A percentile compares a stretch with the other conserved stretches of the same genome.
Conservation (phyloP, 306 rosid genomes). For the Prunus kanzakura region DNA sequence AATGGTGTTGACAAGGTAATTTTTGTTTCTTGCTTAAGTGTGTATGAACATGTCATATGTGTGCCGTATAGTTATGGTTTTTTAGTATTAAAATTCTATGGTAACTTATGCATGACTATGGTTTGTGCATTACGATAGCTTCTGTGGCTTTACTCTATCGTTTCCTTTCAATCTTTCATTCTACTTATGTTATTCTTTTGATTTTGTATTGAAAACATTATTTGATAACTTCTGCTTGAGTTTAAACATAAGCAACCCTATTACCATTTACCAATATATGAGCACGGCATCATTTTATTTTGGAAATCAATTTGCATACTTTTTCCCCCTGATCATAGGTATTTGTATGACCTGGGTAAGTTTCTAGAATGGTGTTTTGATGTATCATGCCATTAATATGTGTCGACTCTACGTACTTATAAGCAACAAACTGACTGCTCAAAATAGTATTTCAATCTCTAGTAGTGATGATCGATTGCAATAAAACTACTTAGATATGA, state of each 20-base stretch:
- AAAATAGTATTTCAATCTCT: neutral
- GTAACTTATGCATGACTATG: neutral
- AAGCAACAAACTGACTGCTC: neutral
- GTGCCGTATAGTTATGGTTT: neutral
- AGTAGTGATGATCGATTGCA: neutral
- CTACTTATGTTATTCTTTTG: neutral
- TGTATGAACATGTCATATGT: neutral
- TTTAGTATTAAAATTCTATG: neutral
- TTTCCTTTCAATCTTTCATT: neutral
- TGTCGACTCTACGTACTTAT: neutral
- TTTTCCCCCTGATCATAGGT: neutral
- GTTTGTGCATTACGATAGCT: neutral
- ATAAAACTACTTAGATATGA: neutral
- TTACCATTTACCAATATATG: neutral
- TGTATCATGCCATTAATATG: neutral
- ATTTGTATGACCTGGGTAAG: neutral
- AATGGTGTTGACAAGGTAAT: conserved; percentile 57
- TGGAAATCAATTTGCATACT: neutral
- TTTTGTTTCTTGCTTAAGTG: neutral
- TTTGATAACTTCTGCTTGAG: neutral
- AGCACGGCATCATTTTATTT: neutral
- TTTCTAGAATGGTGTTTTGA: neutral
- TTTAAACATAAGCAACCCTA: neutral
- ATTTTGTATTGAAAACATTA: neutral
- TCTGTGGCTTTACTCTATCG: neutral